Evolutionary conservation across 1,284 basidiomycete genomes (phyloP), one percentile per base, ranked within the genome.

Genomic region (Pseudozyma pruni): DNA sequence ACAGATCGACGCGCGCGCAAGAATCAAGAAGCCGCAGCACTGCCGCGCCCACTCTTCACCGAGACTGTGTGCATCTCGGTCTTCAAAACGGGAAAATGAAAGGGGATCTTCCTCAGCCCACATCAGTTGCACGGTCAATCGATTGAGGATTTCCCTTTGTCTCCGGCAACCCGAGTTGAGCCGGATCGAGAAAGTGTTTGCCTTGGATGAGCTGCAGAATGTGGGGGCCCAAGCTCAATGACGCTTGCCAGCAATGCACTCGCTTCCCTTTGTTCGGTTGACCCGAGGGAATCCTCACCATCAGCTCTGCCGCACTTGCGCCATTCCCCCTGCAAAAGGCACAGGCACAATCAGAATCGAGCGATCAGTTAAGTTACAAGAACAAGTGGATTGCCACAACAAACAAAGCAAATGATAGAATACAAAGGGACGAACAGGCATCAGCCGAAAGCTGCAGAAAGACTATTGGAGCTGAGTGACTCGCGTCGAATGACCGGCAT

Each of bases 361-460:
- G n/a, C n/a, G n/a, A n/a, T n/a, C n/a, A n/a, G n/a, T n/a, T n/a
- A 47, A 29, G 19, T 8, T 33, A 45, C 22, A 37, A 41, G 34
- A 35, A n/a, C 4, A 37, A 20, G 41, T 29, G 19, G 23, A 41
- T 52, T 54, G 57, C 54, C 61, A 49, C 35, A 40, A 23, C 50
- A 53, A 41, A 61, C 43, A 47, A 49, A 57, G 53, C 31, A 35
- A 54, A 37, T 11, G 10, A 17, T 43, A 27, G 11, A 50, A 53
- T 53, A 53, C 55, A 59, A 58, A 45, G 40, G 29, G 41, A n/a
- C 20, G 13, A 13, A 8, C 3, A 1, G 13, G 10, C 17, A n/a
- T 55, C 43, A 66, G 25, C 62, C 51, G 22, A 66, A 59, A 9
- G 62, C 62, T 22, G 62, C 52, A 20, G 62, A 66, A 16, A 66